Percentiles rank a stretch among this genome's conserved stretches.
phyloP scores from a whole-genome alignment of 2,329 filamentous ascomycete species.

The Aspergillus neoniger region DNA sequence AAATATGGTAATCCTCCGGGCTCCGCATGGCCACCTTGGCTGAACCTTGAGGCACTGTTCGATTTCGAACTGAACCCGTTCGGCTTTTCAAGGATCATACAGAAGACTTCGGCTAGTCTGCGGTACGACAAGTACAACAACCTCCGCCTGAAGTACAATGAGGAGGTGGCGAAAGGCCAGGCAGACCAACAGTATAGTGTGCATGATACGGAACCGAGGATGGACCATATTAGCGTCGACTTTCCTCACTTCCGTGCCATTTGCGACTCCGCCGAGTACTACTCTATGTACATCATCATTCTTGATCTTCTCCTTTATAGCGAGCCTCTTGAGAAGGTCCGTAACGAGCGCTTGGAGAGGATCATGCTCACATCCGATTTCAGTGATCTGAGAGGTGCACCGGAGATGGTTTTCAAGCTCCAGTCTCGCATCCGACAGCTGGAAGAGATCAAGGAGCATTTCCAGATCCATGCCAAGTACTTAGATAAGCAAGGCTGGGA shows the following conservation, averaged over 20 bases:
- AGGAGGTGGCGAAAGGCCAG: conserved; percentile 75
- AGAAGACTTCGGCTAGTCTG: conserved; percentile 91
- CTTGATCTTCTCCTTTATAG: conserved; percentile 93
- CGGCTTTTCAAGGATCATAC: conserved; percentile 95
- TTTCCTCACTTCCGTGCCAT: conserved; percentile 93
- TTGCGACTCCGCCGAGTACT: conserved; percentile 97
- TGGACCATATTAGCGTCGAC: conserved; percentile 95
- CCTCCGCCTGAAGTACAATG: conserved; percentile 93
- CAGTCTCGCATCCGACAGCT: conserved; percentile 92
- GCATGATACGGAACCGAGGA: conserved; percentile 67
- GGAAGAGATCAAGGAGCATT: conserved; percentile 94
- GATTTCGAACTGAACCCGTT: conserved; percentile 92
- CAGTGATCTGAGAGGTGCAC: conserved; percentile 89
- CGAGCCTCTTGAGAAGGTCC: conserved; percentile 95
- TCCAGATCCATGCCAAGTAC: conserved; percentile 86
- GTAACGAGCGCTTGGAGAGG: conserved; percentile 91
- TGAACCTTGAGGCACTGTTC: conserved; percentile 97
- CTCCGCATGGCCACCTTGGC: conserved; percentile 95
- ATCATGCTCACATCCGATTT: conserved; percentile 99
- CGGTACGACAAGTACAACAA: conserved; percentile 99
- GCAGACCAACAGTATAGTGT: conserved; percentile 42
- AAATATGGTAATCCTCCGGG: conserved; percentile 83
- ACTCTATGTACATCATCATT: conserved; percentile 96
- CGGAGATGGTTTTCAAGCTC: conserved; percentile 85
- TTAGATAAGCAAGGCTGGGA: conserved; percentile 90